Percentiles rank a stretch among this genome's conserved stretches.
Conservation (phyloP, 176 grass and related monocot species). For the Pontederia crassipes region DNA sequence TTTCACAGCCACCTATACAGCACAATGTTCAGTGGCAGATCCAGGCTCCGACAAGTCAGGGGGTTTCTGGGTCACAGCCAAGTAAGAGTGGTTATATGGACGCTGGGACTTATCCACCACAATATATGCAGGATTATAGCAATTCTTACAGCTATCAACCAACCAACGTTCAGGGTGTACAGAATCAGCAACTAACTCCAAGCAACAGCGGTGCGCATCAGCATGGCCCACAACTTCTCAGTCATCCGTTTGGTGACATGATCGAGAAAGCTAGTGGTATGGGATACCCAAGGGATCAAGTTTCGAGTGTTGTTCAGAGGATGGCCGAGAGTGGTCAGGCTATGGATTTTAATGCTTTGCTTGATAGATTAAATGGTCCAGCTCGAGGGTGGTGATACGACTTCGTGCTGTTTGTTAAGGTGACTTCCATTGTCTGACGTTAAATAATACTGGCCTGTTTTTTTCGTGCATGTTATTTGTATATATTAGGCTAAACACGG, state of each 20-base stretch:
- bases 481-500: no score
- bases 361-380: slow-evolving; percentile 50
- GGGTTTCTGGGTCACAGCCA: slow-evolving; percentile 45
- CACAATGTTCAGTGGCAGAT: slow-evolving; percentile 36
- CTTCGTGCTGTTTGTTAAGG: background rate
- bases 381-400: slow-evolving; percentile 33
- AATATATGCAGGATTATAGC: slow-evolving; percentile 34
- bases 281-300: slow-evolving; percentile 68
- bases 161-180: slow-evolving; percentile 18
- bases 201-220: slow-evolving; percentile 23
- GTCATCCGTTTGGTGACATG: slow-evolving; percentile 46
- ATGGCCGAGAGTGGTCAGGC: slow-evolving; percentile 48
- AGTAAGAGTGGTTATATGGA: slow-evolving; percentile 34
- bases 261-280: slow-evolving; percentile 63
- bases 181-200: slow-evolving; percentile 18
- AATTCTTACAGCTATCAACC: slow-evolving; percentile 32
- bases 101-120: slow-evolving; percentile 36
- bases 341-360: slow-evolving; percentile 57
- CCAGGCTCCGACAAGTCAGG: slow-evolving; percentile 23
- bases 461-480: no score
- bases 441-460: background rate
- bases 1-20: slow-evolving; percentile 26
- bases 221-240: slow-evolving; percentile 21
- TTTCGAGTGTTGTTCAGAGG: slow-evolving; percentile 33
- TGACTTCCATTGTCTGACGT: background rate